These are phyloP conservation scores for Mycena epipterygia DNA, from an alignment of 768 basidiomycete genomes.

Conservation along the genomic window DNA sequence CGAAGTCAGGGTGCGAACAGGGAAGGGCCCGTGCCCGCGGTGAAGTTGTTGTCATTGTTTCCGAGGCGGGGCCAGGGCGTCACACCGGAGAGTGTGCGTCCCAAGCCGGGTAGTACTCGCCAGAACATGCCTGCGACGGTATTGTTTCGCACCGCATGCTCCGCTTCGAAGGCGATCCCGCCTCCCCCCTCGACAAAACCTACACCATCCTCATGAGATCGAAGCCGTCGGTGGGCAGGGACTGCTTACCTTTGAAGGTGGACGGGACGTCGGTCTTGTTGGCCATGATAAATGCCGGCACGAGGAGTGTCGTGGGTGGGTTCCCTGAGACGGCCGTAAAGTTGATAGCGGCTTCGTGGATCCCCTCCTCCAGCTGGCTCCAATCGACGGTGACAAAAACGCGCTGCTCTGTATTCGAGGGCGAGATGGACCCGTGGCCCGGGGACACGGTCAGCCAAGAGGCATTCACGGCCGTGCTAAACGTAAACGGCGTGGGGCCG, in stretches of 20 bases:
- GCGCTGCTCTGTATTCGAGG: slow-evolving; percentile 62
- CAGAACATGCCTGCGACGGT: slow-evolving; percentile 67
- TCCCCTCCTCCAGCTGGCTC: slow-evolving; percentile 58
- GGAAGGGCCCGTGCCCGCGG: slow-evolving; percentile 72
- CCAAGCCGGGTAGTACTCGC: slow-evolving; percentile 72
- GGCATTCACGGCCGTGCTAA: slow-evolving; percentile 61
- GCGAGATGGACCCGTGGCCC: slow-evolving; percentile 62
- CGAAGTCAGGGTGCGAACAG: slow-evolving; percentile 53
- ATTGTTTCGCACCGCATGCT: slow-evolving; percentile 64
- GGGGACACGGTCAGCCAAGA: slow-evolving; percentile 68
- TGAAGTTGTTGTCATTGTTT: slow-evolving; percentile 66
- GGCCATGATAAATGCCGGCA: slow-evolving; percentile 51
- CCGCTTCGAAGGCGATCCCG: slow-evolving; percentile 76
- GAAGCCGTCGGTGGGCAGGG: not conserved
- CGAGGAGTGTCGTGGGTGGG: slow-evolving; percentile 49
- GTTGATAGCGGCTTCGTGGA: slow-evolving; percentile 54
- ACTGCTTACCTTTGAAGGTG: slow-evolving; percentile 61
- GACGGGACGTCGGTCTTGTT: slow-evolving; percentile 54
- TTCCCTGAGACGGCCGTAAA: slow-evolving; percentile 61
- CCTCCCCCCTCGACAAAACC: slow-evolving; percentile 77
- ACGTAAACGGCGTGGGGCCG: slow-evolving; percentile 70
- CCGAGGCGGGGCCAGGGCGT: slow-evolving; percentile 68
- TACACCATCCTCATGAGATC: slow-evolving; percentile 30
- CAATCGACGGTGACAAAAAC: slow-evolving; percentile 73
- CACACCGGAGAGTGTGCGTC: slow-evolving; percentile 71